Conservation (phyloP, 2,329 filamentous ascomycete genomes). For the Hypoxylon sp. region DNA sequence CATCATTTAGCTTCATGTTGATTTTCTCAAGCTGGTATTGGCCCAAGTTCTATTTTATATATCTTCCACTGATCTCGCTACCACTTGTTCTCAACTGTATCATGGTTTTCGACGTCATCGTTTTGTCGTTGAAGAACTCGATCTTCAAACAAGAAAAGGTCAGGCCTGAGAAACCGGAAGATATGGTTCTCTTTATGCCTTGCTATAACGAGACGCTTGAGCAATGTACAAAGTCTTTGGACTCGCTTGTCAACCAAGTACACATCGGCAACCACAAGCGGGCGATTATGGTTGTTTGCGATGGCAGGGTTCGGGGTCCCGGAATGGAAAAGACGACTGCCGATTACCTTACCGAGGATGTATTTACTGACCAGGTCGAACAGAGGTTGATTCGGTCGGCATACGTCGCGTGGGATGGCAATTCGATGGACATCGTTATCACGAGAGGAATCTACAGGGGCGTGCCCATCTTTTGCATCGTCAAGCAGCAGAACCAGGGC, state of each 20-base stretch:
- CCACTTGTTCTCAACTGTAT: slow-evolving; percentile 57
- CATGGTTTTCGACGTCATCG: slow-evolving; percentile 57
- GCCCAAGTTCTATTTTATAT: slow-evolving; percentile 59
- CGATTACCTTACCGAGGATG: slow-evolving; percentile 61
- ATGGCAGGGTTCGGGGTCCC: slow-evolving; percentile 61
- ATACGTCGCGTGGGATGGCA: slow-evolving; percentile 60
- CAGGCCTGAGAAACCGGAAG: slow-evolving; percentile 54
- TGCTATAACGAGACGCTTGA: slow-evolving; percentile 64
- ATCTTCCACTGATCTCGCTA: slow-evolving; percentile 60
- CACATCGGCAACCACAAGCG: slow-evolving; percentile 57
- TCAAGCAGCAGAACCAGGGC: slow-evolving; percentile 63
- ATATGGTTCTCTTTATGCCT: slow-evolving; percentile 60
- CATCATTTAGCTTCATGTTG: slow-evolving; percentile 36
- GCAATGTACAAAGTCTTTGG: slow-evolving; percentile 59
- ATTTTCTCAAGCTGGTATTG: slow-evolving; percentile 54
- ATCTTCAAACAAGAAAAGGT: slow-evolving; percentile 49
- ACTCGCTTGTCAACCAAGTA: slow-evolving; percentile 60
- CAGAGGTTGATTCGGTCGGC: slow-evolving; percentile 56
- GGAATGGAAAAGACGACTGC: slow-evolving; percentile 63
- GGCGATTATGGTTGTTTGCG: slow-evolving; percentile 62
- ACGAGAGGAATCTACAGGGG: slow-evolving; percentile 60
- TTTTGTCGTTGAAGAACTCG: slow-evolving; percentile 50
- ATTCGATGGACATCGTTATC: slow-evolving; percentile 61
- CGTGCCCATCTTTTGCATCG: slow-evolving; percentile 61
- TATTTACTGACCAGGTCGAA: slow-evolving; percentile 54